phyloP scores from a whole-genome alignment of 164 flowering plant genomes.

The Aristolochia fimbriata region DNA sequence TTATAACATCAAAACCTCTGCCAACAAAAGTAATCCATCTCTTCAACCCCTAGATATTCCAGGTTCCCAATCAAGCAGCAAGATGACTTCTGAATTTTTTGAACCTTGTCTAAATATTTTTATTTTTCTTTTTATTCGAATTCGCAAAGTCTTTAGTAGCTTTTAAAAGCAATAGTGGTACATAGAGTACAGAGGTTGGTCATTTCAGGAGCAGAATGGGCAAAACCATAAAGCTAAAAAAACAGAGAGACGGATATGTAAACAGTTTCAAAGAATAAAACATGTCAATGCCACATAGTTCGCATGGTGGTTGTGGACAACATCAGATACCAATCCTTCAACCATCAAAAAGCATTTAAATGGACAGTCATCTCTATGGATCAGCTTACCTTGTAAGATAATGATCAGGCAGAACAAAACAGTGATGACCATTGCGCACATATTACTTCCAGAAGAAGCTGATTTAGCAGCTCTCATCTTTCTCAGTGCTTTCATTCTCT shows the following conservation, averaged over 20 bases:
- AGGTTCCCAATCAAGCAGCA: background rate
- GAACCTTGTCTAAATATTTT: too few relatives aligned
- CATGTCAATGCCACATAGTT: background rate
- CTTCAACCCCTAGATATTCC: background rate
- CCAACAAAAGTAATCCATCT: background rate
- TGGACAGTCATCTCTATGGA: background rate
- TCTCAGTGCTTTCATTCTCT: slow-evolving; percentile 35
- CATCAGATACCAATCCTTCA: background rate
- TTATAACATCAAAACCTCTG: background rate
- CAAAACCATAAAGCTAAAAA: background rate
- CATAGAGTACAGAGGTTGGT: background rate
- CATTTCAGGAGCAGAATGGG: background rate
- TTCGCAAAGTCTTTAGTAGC: too few relatives aligned
- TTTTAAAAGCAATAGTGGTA: too few relatives aligned
- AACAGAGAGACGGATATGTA: background rate
- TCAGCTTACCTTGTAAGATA: slow-evolving; percentile 45
- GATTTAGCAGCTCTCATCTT: slow-evolving; percentile 33
- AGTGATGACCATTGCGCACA: slow-evolving; percentile 53
- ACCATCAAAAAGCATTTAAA: background rate
- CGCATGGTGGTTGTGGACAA: background rate
- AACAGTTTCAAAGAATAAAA: background rate
- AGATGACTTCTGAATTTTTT: background rate
- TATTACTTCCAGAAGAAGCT: slow-evolving; percentile 32
- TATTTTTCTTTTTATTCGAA: too few relatives aligned
- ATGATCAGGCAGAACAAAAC: slow-evolving; percentile 52